phyloP scores from a whole-genome alignment of 768 basidiomycete genomes.

The Suillus sp. region DNA sequence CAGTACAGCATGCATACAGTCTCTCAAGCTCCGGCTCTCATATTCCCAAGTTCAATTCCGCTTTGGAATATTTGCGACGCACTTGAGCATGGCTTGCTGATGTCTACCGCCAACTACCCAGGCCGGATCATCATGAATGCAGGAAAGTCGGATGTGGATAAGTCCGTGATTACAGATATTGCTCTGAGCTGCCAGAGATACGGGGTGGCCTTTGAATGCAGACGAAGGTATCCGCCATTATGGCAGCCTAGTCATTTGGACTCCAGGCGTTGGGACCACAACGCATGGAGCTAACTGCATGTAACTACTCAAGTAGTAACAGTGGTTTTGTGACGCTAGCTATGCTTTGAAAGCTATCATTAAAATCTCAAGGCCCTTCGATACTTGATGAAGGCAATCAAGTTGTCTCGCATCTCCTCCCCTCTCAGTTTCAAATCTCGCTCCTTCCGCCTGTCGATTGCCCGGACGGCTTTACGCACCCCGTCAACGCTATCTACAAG shows the following conservation, averaged over 20 bases:
- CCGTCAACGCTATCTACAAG: conserved; percentile 63
- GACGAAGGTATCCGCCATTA: conserved; percentile 6
- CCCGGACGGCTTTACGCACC: conserved; percentile 60
- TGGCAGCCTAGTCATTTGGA: conserved; percentile 5
- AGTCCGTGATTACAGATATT: not conserved
- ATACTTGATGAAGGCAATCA: conserved; percentile 77
- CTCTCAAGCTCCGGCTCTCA: not conserved
- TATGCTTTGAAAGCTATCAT: not conserved
- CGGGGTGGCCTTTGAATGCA: conserved; percentile 11
- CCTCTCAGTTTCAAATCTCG: conserved; percentile 66
- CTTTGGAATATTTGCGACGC: conserved; percentile 12
- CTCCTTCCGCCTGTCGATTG: conserved; percentile 67
- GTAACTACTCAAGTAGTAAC: not conserved
- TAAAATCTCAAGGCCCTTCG: conserved; percentile 52
- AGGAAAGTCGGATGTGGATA: conserved; percentile 5
- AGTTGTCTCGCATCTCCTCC: conserved; percentile 76
- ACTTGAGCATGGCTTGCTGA: conserved; percentile 12
- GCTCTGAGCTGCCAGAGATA: conserved; percentile 4
- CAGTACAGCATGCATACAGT: conserved; percentile 5
- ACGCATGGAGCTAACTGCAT: not conserved
- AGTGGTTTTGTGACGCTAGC: not conserved
- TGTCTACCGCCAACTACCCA: not conserved
- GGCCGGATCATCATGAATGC: conserved; percentile 9
- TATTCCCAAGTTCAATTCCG: conserved; percentile 9
- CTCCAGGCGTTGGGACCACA: not conserved